Conservation (phyloP, 805 yeast species). For the Candida palmyrensis region DNA sequence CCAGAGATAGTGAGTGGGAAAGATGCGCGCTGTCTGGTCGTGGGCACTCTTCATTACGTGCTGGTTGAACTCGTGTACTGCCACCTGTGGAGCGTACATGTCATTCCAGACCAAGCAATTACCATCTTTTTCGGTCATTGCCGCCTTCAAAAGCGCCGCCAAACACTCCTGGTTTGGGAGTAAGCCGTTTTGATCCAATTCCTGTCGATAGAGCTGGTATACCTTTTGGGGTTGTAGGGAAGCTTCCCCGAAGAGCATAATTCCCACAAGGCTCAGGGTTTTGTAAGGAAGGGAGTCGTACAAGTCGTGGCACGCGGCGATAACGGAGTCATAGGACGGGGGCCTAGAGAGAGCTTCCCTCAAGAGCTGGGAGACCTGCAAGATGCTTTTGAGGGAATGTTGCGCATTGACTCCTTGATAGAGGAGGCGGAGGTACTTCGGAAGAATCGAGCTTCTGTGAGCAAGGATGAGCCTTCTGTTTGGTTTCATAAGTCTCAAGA, state of each 20-base stretch:
- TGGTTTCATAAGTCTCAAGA: conserved; percentile 9
- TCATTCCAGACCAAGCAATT: conserved; percentile 41
- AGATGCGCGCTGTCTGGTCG: conserved; percentile 12
- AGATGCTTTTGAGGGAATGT: not conserved
- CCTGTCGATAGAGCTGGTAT: conserved; percentile 22
- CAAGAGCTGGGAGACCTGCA: not conserved
- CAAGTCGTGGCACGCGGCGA: too few species aligned
- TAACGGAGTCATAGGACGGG: conserved; percentile 4
- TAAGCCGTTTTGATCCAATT: conserved; percentile 12
- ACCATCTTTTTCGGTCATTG: conserved; percentile 18
- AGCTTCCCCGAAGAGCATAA: conserved; percentile 34
- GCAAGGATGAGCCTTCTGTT: conserved; percentile 9
- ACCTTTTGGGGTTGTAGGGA: conserved; percentile 21
- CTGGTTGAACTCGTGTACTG: conserved; percentile 52
- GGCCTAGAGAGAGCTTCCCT: too few species aligned
- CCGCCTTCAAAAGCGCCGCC: conserved; percentile 45
- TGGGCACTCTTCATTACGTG: conserved; percentile 17
- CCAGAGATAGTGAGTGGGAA: conserved; percentile 48
- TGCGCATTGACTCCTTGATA: conserved; percentile 1
- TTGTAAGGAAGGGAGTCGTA: conserved; percentile 10
- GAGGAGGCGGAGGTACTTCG: conserved; percentile 19
- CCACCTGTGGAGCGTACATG: conserved; percentile 53
- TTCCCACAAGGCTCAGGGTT: conserved; percentile 23
- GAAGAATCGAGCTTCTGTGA: conserved; percentile 17
- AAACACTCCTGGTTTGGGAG: conserved; percentile 28